Conservation (phyloP, 2,329 filamentous ascomycete species). For the Pyrenophora tritici-repentis region DNA sequence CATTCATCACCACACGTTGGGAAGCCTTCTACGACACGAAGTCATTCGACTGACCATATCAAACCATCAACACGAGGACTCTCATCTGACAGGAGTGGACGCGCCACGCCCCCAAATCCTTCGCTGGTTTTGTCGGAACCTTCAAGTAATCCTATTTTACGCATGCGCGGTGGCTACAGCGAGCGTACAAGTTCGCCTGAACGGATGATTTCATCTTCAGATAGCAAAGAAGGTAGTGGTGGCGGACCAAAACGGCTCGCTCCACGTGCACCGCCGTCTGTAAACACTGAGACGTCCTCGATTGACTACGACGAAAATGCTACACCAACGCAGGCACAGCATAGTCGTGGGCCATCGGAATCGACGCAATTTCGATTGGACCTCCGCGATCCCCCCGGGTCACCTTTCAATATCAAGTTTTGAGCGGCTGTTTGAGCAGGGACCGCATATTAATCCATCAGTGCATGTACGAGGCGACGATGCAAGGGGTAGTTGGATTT, state of each 20-base stretch:
- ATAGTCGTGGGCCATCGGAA: conserved; percentile 39
- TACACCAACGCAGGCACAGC: conserved; percentile 43
- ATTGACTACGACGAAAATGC: conserved; percentile 39
- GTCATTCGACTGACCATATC: conserved; percentile 37
- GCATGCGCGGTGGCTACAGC: conserved; percentile 24
- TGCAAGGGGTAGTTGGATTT: conserved; percentile 28
- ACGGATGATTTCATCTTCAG: conserved; percentile 35
- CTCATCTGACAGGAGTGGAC: conserved; percentile 42
- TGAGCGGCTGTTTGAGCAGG: conserved; percentile 23
- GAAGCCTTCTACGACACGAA: conserved; percentile 35
- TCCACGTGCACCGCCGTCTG: conserved; percentile 32
- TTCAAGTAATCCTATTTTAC: conserved; percentile 23
- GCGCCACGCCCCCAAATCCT: conserved; percentile 38
- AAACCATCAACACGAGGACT: conserved; percentile 36
- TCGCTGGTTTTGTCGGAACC: conserved; percentile 30
- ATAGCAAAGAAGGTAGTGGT: conserved; percentile 35
- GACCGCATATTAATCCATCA: background rate
- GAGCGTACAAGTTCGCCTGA: conserved; percentile 39
- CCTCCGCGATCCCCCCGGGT: conserved; percentile 43
- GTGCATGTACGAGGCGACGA: conserved; percentile 29
- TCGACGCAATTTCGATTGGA: conserved; percentile 42
- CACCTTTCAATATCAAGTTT: conserved; percentile 47
- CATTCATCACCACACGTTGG: conserved; percentile 33
- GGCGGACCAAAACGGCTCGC: conserved; percentile 24
- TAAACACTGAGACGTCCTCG: conserved; percentile 25